Percentiles rank a stretch among this genome's conserved stretches.
Conservation (phyloP, 495 filamentous ascomycete genomes). For the Beverwykella pulmonaria region DNA sequence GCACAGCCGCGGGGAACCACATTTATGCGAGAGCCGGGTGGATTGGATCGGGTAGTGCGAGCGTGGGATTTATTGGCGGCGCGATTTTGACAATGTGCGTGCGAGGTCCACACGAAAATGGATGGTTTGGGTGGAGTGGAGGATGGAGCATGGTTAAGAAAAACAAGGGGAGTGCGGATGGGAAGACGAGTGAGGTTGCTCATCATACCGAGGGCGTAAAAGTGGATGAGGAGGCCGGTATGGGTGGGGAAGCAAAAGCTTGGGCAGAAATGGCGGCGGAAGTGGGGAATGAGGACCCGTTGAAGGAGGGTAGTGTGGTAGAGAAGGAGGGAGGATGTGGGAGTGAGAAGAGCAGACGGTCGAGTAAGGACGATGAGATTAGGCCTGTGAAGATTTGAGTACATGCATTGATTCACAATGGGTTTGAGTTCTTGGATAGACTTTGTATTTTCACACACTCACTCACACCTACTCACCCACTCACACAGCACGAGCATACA, state of each 20-base stretch:
- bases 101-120: constrained; percentile 68
- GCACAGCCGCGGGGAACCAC: constrained; percentile 71
- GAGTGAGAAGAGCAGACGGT: constrained; percentile 25
- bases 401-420: not conserved
- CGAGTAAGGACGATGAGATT: constrained; percentile 16
- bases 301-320: constrained; percentile 18
- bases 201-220: constrained; percentile 20
- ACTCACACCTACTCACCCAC: too few relatives aligned
- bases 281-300: constrained; percentile 18
- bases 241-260: constrained; percentile 24
- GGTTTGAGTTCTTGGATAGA: too few relatives aligned
- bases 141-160: constrained; percentile 60
- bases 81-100: constrained; percentile 61
- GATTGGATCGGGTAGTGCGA: constrained; percentile 67
- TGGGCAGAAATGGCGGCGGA: constrained; percentile 33
- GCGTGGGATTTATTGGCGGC: constrained; percentile 64
- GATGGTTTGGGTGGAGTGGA: constrained; percentile 77
- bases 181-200: constrained; percentile 38
- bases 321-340: constrained; percentile 17
- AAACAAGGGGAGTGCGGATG: constrained; percentile 40
- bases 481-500: too few relatives aligned
- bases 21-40: constrained; percentile 72
- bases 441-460: too few relatives aligned
- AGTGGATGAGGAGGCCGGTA: constrained; percentile 22
- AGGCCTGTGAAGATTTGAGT: constrained; percentile 28